Base-by-base conservation (phyloP, 1,284 basidiomycete genomes). In the Pyrrhoderma noxium region DNA sequence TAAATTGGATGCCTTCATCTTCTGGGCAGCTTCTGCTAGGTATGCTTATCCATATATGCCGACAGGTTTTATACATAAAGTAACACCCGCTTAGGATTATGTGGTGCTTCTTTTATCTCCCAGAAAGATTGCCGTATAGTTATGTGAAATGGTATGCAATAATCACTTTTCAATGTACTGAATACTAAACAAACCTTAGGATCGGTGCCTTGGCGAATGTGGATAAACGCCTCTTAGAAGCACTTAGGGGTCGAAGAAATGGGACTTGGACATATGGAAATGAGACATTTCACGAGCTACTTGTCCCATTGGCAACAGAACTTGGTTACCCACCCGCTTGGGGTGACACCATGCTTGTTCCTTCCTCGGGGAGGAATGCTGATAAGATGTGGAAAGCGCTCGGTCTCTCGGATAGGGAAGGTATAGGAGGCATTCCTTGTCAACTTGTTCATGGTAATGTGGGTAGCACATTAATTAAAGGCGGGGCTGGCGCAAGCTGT, bases 101-200 rank as follows among this genome's bases (percentile, higher is more conserved):
- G 85, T 89, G 85, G 85, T 88, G 85, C 60, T 89, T 84, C 64
- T 82, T 86, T 63, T 89, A 89, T 59, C 70, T 79, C 58, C 83
- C 85, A 3, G 69, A 78, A 57, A 78, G 80, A 84, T 86, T 89
- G 38, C 85, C 85, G 23, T 69, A 65, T 44, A 81, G 84, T 1
- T 89, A 89, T 59, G 78, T 84, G 27, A 84, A 77, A 66, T 89
- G 85, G 75, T 74, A 58, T 16, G 45, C 31, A 45, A 19, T 39
- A 25, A 13, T 13, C 14, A 40, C 40, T 40, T 27, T 8, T 46
- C 36, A 18, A 22, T 47, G n/a, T 34, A 51, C 16, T 47, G 37
- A 52, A 22, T 16, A 27, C 16, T 42, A 50, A 42, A 16, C 22
- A 9, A 13, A 22, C 52, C 27, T 21, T 53, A 77, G 75, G 86